These are phyloP conservation scores for Brassica balearica DNA, from an alignment of 441 rosid species.

Conservation along the genomic window DNA sequence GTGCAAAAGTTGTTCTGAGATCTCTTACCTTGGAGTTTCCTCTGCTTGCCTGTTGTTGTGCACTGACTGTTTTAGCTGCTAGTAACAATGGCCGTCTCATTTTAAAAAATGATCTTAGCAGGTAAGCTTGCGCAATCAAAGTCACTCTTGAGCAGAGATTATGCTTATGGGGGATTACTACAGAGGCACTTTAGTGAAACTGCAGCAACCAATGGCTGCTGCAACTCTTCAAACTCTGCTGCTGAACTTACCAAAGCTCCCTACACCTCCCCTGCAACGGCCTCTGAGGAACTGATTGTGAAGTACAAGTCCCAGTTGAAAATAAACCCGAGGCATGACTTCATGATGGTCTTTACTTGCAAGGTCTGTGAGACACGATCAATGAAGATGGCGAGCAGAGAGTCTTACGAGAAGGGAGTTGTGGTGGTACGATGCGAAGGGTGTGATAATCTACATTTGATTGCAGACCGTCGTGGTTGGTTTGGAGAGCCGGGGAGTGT, in stretches of 20 bases:
- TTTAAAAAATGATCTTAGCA: slow-evolving; percentile 9
- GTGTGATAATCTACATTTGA: slow-evolving; percentile 83
- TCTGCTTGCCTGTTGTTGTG: slow-evolving; percentile 10
- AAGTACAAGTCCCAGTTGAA: slow-evolving; percentile 64
- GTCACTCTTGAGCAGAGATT: slow-evolving; percentile 48
- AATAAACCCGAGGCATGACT: slow-evolving; percentile 76
- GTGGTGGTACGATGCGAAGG: slow-evolving; percentile 85
- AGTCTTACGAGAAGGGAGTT: slow-evolving; percentile 85
- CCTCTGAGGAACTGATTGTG: slow-evolving; percentile 38
- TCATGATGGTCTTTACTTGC: slow-evolving; percentile 88
- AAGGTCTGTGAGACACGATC: slow-evolving; percentile 88
- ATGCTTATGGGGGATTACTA: slow-evolving; percentile 47
- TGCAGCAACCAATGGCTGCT: slow-evolving; percentile 34
- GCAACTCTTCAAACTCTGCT: slow-evolving; percentile 36
- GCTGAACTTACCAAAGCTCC: slow-evolving; percentile 38
- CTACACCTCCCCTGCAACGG: slow-evolving; percentile 19
- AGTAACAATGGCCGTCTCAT: background rate
- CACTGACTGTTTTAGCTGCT: background rate
- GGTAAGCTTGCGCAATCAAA: slow-evolving; percentile 47
- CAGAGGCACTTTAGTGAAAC: slow-evolving; percentile 46
- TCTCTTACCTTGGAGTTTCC: background rate
- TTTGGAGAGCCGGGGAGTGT: slow-evolving; percentile 85
- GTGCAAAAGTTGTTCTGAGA: background rate
- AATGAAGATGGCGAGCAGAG: slow-evolving; percentile 67
- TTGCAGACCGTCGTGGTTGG: slow-evolving; percentile 87